Evolutionary conservation across 768 basidiomycete genomes (phyloP), one percentile per base, ranked within the genome.

Genomic region (Clitopilus passeckerianus): DNA sequence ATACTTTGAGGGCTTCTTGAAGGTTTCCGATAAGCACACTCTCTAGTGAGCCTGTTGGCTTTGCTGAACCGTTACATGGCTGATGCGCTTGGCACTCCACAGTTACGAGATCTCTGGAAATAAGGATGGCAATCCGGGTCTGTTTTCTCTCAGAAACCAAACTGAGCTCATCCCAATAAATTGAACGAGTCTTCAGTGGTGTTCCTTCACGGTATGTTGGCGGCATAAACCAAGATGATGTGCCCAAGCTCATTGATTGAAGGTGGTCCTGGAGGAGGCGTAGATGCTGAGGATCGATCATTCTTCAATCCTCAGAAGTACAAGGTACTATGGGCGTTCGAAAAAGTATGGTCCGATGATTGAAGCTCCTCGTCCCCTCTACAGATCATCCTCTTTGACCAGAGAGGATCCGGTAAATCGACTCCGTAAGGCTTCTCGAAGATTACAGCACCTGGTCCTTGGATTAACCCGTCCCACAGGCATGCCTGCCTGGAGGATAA

Each of bases 251-350:
- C 23, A 57, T 7, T 30, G 7, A 3, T 7, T 30, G 18, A 60
- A 87, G 87, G 87, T 41, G 92, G 93, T 6, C 93, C 93, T 15
- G 94, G 94, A 14, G 90, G 91, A 10, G 92, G 91, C 5, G 78
- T 76, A 52, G 83, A 86, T 66, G 68, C 76, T 5, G 79, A 78
- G 57, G 93, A 96, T 72, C 79, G 90, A 57, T 73, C 77, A 5
- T 95, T 89, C 77, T 95, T 95, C 73, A 85, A 95, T 67, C 92
- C 93, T 2, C 70, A 79, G 34, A 90, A 91, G 68, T 96, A 95
- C 78, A 91, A 90, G 77, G 91, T 86, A 50, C 43, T 41, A 12
- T 2, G 37, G 12, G 14, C 37, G 37, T 41, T 14, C 37, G n/a
- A 41, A 41, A n/a, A 15, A 41, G 12, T 14, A 41, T 41, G n/a